These are phyloP conservation scores for Fusarium armeniacum DNA, from an alignment of 2,329 filamentous ascomycete species.

Conservation along the genomic window DNA sequence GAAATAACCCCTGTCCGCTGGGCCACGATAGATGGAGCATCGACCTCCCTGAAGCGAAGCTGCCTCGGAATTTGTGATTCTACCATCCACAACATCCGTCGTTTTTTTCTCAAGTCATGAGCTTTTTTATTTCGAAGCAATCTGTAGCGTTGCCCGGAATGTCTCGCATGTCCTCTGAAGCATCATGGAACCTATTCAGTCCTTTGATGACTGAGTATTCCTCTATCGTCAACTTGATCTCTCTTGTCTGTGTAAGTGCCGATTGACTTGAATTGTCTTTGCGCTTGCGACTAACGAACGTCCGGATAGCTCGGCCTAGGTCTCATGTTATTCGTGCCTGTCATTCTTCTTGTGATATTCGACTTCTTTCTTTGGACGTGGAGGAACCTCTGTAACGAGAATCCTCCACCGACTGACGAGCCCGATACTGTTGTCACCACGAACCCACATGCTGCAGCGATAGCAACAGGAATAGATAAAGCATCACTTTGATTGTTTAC, in stretches of 20 bases:
- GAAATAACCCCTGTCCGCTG: constrained; percentile 35
- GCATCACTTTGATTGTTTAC: constrained; percentile 35
- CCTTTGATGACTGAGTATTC: constrained; percentile 52
- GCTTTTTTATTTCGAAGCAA: constrained; percentile 39
- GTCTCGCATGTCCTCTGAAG: constrained; percentile 44
- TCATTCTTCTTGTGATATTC: constrained; percentile 63
- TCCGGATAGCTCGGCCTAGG: constrained; percentile 59
- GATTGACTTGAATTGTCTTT: constrained; percentile 8
- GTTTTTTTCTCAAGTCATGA: constrained; percentile 41
- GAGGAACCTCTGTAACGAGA: constrained; percentile 56
- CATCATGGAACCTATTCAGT: constrained; percentile 48
- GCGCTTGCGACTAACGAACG: constrained; percentile 37
- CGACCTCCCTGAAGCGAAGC: constrained; percentile 31
- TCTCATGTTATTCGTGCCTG: constrained; percentile 62
- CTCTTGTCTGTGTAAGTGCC: constrained; percentile 56
- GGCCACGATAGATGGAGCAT: constrained; percentile 25
- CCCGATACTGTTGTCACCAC: constrained; percentile 35
- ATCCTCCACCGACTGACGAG: constrained; percentile 32
- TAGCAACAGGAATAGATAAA: constrained; percentile 46
- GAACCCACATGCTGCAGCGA: constrained; percentile 42
- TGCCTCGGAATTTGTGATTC: constrained; percentile 46
- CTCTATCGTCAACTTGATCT: constrained; percentile 55
- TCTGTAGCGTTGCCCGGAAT: constrained; percentile 44
- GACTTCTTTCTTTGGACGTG: constrained; percentile 68
- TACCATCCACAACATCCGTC: constrained; percentile 42